Base-by-base conservation (phyloP, 768 basidiomycete species). In the Chlorophyllum brunneum region DNA sequence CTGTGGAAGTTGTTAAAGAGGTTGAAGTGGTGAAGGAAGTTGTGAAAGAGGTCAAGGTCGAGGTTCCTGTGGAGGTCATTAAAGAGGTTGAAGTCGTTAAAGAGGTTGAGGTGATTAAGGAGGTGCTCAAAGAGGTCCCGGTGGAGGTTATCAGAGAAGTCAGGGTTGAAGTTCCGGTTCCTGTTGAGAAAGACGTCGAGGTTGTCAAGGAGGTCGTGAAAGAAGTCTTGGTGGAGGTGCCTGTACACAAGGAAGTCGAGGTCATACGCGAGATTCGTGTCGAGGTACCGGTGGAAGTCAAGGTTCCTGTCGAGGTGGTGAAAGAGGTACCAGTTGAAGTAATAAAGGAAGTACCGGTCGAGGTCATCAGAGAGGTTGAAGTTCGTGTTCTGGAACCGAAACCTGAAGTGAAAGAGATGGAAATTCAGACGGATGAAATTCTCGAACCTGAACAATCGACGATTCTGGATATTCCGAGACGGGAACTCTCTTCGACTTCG, bases 341-440 rank as follows among this genome's bases (percentile, higher is more conserved):
- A 4, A 33, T 30, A 2, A 29, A 29, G 11, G 60, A 67, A 42
- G 62, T 60, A 18, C 68, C 54, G 0, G 54, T 65, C 16, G 34
- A 36, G 9, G 34, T 36, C 11, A n/a, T 36, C 16, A 13, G 34
- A n/a, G 34, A 36, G 1, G 34, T 36, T 36, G 34, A 36, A 36
- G 34, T 49, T 1, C 48, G 37, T 58, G 53, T 65, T 36, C 53
- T 50, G 36, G 58, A 66, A 16, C 81, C 80, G 9, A 87, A 82
- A 63, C 80, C 82, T 0, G 83, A 88, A 58, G 68, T 80, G 27
- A 83, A 74, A 62, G 90, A 93, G 59, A 87, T 82, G 54, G 86
- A 83, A 2, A 82, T 85, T 29, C 90, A 93, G 70, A 92, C 90
- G 1, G 91, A 93, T 55, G 76, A 77, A 44, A 15, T 49, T 27